Conservation (phyloP, 176 grass and related monocot genomes). For the Oryza officinalis region DNA sequence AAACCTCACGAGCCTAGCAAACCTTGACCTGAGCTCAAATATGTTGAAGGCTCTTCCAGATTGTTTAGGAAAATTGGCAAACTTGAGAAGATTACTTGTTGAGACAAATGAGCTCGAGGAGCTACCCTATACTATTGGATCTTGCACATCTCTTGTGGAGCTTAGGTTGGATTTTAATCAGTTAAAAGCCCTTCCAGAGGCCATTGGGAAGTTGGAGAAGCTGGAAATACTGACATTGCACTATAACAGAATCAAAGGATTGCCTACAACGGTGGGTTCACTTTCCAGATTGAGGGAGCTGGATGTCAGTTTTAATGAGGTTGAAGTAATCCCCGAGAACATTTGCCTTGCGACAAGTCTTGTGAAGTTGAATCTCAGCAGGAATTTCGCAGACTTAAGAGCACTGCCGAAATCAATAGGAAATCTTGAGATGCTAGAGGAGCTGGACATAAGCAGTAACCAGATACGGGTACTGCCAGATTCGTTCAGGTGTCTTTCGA, state of each 20-base stretch:
- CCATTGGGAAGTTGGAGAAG: conserved; percentile 78
- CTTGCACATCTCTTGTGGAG: conserved; percentile 71
- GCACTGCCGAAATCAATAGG: conserved; percentile 80
- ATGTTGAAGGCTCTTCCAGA: conserved; percentile 68
- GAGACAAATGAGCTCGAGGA: conserved; percentile 96
- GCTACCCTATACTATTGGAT: conserved; percentile 94
- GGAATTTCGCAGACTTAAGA: conserved; percentile 88
- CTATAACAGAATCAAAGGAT: conserved; percentile 87
- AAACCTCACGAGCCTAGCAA: conserved; percentile 61
- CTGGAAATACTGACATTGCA: conserved; percentile 84
- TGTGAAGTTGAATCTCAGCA: conserved; percentile 79
- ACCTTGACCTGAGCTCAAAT: conserved; percentile 89
- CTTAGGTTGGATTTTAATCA: conserved; percentile 93
- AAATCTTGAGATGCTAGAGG: conserved; percentile 94
- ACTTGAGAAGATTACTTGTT: conserved; percentile 75
- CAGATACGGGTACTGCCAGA: conserved; percentile 88
- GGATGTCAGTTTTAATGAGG: conserved; percentile 93
- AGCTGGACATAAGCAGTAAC: conserved; percentile 94
- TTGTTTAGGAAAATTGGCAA: conserved; percentile 70
- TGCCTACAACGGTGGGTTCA: conserved; percentile 86
- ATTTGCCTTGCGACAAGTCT: conserved; percentile 79
- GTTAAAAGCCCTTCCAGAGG: conserved; percentile 94
- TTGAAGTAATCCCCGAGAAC: conserved; percentile 77
- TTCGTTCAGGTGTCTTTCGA: conserved; percentile 67
- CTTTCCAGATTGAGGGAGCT: conserved; percentile 82